These are phyloP conservation scores for Stagonosporopsis vannaccii DNA, from an alignment of 2,329 filamentous ascomycete species.

Conservation along the genomic window DNA sequence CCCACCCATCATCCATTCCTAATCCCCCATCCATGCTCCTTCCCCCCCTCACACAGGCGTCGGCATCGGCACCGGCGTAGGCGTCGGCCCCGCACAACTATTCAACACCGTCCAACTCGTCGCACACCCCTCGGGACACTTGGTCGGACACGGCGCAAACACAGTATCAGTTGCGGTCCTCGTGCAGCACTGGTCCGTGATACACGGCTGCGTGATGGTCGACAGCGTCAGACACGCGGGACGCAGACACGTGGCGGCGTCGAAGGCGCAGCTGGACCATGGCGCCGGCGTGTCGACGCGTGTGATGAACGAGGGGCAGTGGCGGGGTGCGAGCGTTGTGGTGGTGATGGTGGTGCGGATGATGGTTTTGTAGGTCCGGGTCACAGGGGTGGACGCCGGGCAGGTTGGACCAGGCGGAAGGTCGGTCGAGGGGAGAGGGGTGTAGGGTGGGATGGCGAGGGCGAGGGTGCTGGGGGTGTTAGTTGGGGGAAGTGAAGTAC, in stretches of 20 bases:
- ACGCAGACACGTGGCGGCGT: constrained; percentile 18
- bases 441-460: constrained; percentile 8
- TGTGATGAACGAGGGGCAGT: constrained; percentile 26
- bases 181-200: constrained; percentile 24
- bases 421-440: not conserved
- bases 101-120: constrained; percentile 21
- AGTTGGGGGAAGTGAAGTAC: not conserved
- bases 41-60: not conserved
- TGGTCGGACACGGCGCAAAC: constrained; percentile 21
- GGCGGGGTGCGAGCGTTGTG: constrained; percentile 10
- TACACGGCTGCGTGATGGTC: constrained; percentile 27
- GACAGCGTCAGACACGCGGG: constrained; percentile 16
- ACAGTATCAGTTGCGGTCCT: constrained; percentile 25
- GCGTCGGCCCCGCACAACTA: not conserved
- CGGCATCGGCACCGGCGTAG: not conserved
- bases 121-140: constrained; percentile 26
- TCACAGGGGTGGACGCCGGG: constrained; percentile 21
- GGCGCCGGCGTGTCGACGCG: constrained; percentile 24
- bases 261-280: constrained; percentile 24
- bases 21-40: not conserved
- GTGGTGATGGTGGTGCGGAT: constrained; percentile 16
- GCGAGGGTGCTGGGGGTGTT: constrained; percentile 8
- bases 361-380: constrained; percentile 11
- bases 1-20: no score
- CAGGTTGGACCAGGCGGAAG: constrained; percentile 16